Evolutionary conservation across 306 rosid species (phyloP).

Genomic region (Clitoria ternatea): DNA sequence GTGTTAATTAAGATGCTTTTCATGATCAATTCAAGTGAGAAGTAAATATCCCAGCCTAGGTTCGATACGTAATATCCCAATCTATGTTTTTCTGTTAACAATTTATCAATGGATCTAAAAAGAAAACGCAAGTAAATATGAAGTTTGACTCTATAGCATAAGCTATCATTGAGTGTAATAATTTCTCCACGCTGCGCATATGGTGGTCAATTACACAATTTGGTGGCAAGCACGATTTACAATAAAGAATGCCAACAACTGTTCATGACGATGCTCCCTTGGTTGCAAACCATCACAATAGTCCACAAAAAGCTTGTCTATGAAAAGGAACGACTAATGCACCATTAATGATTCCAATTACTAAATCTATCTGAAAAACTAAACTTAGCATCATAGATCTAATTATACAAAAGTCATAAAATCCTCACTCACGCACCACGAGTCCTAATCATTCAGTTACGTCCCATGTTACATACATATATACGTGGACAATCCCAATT

Average conservation of each 20-base stretch:
- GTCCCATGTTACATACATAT: background rate
- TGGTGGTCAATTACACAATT: conserved; percentile 3
- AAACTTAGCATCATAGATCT: background rate
- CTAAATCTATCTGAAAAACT: conserved; percentile 16
- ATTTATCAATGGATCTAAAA: too few relatives aligned
- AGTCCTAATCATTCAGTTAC: background rate
- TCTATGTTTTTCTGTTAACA: too few relatives aligned
- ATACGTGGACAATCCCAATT: background rate
- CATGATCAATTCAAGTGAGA: too few relatives aligned
- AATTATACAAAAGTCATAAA: conserved; percentile 8
- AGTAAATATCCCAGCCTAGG: too few relatives aligned
- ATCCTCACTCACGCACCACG: background rate
- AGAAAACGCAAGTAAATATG: background rate
- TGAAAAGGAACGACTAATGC: background rate
- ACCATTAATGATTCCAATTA: background rate
- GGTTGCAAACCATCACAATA: background rate
- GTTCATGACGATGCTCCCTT: conserved; percentile 16
- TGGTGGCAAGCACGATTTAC: conserved; percentile 13
- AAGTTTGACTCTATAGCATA: conserved; percentile 2
- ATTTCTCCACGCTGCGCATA: background rate
- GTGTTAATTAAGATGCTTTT: too few relatives aligned
- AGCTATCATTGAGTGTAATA: conserved; percentile 8
- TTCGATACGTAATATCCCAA: too few relatives aligned
- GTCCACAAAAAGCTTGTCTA: background rate
- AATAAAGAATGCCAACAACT: background rate